Evolutionary conservation across 768 basidiomycete species (phyloP), one percentile per base, ranked within the genome.

Genomic region (Phylloporus rhodoxanthus): DNA sequence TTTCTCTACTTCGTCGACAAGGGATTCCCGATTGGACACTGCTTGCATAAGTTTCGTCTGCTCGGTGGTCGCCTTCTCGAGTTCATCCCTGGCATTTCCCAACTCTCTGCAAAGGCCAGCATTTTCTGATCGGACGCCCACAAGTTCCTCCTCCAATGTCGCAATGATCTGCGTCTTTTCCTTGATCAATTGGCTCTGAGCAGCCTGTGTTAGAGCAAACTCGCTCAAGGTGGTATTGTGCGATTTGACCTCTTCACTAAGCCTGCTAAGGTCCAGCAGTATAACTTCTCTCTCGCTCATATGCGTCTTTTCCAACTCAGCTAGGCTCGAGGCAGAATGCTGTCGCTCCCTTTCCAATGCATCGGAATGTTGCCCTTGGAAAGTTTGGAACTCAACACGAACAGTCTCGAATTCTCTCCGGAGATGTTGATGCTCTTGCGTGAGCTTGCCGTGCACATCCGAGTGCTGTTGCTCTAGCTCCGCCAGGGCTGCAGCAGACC

Each of bases 1-100:
- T 30, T 75, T 80, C 57, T 91, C 88, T 29, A 92, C 71, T 60
- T 93, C 88, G 19, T 78, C 75, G 9, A 79, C 80, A 32, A 90
- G 74, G 15, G 85, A 83, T 57, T 89, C 80, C 34, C 81, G 83
- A 57, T 85, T 84, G 8, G 87, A 86, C 9, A 80, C 81, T 62
- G 88, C 87, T 56, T 83, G 77, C 28, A 81, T 70, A 10, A 88
- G 76, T 60, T 77, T 76, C 4, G 77, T 75, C 57, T 85, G 81
- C 60, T 85, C 81, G 14, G 60, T 68, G 29, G 73, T 77, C 28
- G 81, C 80, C 53, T 70, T 72, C 43, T 79, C 75, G 8, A 90
- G 72, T 59, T 88, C 84, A 11, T 68, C 73, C 48, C 76, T 76
- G 43, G 87, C 73, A 55, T 68, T 68, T 26, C 72, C 75, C 39